A percentile compares a stretch with the other conserved stretches of the same genome.
These are phyloP conservation scores for Orbilia ellipsospora DNA, from an alignment of 2,329 filamentous ascomycete species.

Conservation along the genomic window DNA sequence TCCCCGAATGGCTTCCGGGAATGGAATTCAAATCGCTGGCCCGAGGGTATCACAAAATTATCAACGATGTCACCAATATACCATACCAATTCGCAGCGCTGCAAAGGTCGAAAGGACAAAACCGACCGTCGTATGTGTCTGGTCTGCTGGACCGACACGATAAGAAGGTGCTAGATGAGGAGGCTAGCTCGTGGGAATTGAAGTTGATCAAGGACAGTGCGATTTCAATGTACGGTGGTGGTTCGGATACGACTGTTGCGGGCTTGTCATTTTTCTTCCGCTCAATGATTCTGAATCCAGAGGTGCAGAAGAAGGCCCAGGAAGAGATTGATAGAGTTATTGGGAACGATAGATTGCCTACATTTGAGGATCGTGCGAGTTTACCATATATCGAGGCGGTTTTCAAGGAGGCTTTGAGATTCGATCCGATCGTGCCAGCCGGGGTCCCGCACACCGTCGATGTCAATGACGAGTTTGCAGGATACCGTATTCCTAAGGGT, in stretches of 20 bases:
- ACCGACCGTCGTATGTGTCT: slow-evolving; percentile 39
- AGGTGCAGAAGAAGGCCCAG: slow-evolving; percentile 65
- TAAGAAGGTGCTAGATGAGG: slow-evolving; percentile 26
- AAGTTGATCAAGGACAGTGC: slow-evolving; percentile 55
- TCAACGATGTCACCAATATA: slow-evolving; percentile 34
- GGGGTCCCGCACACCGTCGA: slow-evolving; percentile 65
- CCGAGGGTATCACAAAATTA: slow-evolving; percentile 60
- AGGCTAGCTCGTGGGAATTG: slow-evolving; percentile 16
- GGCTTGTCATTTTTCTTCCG: slow-evolving; percentile 65
- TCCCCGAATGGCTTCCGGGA: slow-evolving; percentile 66
- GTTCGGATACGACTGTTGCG: slow-evolving; percentile 65
- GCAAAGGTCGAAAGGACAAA: slow-evolving; percentile 21
- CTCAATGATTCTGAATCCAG: slow-evolving; percentile 67
- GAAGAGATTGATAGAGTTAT: slow-evolving; percentile 67
- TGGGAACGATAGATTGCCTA: slow-evolving; percentile 65
- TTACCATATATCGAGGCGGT: slow-evolving; percentile 69
- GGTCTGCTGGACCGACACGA: slow-evolving; percentile 32
- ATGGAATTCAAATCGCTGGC: slow-evolving; percentile 64
- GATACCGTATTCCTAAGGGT: slow-evolving; percentile 66
- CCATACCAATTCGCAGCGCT: slow-evolving; percentile 23
- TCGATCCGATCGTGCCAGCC: slow-evolving; percentile 66
- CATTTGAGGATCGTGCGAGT: slow-evolving; percentile 65
- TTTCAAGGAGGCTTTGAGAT: slow-evolving; percentile 70
- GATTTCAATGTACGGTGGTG: slow-evolving; percentile 65
- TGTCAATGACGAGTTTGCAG: slow-evolving; percentile 64